Evolutionary conservation across 306 rosid genomes (phyloP), one percentile per base, ranked within the genome.

Genomic region (Coriaria nepalensis): DNA sequence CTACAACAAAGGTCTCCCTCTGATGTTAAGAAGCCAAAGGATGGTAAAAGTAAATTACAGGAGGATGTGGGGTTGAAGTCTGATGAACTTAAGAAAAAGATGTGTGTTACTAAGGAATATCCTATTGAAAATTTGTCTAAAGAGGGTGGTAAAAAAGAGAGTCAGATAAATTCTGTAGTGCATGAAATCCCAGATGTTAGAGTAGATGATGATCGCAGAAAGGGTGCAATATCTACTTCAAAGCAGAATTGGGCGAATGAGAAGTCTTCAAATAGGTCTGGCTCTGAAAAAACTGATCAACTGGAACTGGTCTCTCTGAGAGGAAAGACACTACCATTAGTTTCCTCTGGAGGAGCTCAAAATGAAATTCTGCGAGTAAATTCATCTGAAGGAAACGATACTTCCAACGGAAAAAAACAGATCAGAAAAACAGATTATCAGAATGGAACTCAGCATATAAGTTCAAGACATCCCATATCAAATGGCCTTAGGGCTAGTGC

Each of bases 401-500:
- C 51, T 5, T 55, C 61, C 32, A 82, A 73, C 76, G 65, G 65
- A 47, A 93, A 59, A 53, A 76, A 66, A 40, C 93, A 70, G 55
- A 60, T 55, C 37, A 75, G 76, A 75, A 92, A 60, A 63, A 68
- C 73, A 40, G 85, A 79, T 55, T 68, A 65, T 52, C 94, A 75
- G 70, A 82, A 73, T 77, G 86, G 84, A 62, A 69, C 68, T 65
- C 86, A 69, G 77, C 77, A 68, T 46, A 48, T 7, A 37, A 65
- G 86, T 55, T 79, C 93, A 35, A 82, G 76, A 67, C 74, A 86
- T 63, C 71, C 78, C 20, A 50, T 61, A 5, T 60, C 74, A 55
- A 80, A 69, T 73, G 96, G 79, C 41, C 81, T 75, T 52, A 68
- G 67, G 56, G 48, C 80, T 51, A 82, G 76, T 5, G 93, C 82